Evolutionary conservation across 2,329 filamentous ascomycete species (phyloP).

Genomic region (Venturia pyrina): DNA sequence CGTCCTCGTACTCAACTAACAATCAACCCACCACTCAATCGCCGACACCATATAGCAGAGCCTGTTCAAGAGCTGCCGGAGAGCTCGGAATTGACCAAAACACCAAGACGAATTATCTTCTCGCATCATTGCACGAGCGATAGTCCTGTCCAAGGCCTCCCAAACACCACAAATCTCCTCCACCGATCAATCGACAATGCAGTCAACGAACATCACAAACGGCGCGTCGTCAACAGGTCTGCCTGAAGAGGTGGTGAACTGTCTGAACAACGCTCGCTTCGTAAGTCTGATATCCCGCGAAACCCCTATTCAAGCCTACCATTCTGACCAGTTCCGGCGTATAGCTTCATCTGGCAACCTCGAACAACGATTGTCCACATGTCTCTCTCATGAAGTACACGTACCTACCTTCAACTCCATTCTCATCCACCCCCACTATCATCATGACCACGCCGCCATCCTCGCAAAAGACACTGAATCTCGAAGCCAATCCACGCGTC

Average conservation of each 20-base stretch:
- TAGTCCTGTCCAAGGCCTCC: neutral
- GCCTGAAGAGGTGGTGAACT: conserved; percentile 72
- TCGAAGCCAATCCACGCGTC: conserved; percentile 74
- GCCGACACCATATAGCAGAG: neutral
- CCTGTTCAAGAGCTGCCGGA: neutral
- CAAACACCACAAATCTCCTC: neutral
- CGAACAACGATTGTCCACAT: conserved; percentile 71
- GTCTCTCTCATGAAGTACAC: conserved; percentile 99
- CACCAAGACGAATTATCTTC: neutral
- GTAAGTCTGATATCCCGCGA: conserved; percentile 40
- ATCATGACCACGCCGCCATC: conserved; percentile 83
- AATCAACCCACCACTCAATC: neutral
- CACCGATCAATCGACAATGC: neutral
- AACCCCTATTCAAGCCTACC: conserved; percentile 7
- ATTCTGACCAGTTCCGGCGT: conserved; percentile 1
- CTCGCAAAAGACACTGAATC: conserved; percentile 72
- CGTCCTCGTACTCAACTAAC: neutral
- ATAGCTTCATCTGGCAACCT: conserved; percentile 91
- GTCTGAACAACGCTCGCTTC: conserved; percentile 89
- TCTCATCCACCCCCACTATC: conserved; percentile 56
- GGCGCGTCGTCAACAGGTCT: neutral
- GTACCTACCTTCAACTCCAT: conserved; percentile 68
- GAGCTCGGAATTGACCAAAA: neutral
- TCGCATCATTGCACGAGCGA: neutral
- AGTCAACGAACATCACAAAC: conserved; percentile 3